Base-by-base conservation (phyloP, 768 basidiomycete species). In the Nidularia pulvinata region DNA sequence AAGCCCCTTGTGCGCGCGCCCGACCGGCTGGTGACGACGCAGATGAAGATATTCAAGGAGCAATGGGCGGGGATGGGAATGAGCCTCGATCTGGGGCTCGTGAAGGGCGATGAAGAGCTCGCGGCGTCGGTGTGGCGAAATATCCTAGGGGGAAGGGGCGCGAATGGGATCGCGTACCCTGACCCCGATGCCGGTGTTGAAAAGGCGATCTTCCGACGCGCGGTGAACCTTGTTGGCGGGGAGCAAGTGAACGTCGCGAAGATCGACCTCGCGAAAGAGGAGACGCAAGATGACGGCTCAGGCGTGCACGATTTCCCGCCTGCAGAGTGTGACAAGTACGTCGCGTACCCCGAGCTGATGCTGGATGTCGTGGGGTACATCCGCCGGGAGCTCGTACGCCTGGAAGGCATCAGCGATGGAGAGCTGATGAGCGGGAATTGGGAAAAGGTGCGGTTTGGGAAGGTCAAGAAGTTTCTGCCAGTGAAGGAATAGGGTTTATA, bases 41-140 rank as follows among this genome's bases (percentile, higher is more conserved):
- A 96, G 68, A 89, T 98, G 91, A 90, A 89, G 66, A 89, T 92
- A 50, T 85, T 95, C 76, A 88, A 88, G 57, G 91, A 96, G 65
- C 95, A 96, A 64, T 95, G 91, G 89, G 81, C 85, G 5, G 95
- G 95, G 1, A 75, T 93, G 58, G 83, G 84, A 13, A 75, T 95
- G 59, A 79, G 88, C 2, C 80, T 94, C 61, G 94, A 97, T 66
- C 70, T 95, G 11, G 89, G 83, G 1, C 78, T 95, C 35, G 79
- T 87, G 4, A 78, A 76, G 46, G 84, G 86, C 25, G 95, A 98
- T 65, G 76, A 82, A 55, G 91, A 95, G 58, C 77, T 98, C 69
- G 93, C 95, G 0, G 88, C 76, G 11, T 90, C 92, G 1, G 72
- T 97, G 0, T 98, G 96, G 96, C 78, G 96, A 48, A 97, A 98